Evolutionary conservation across 192 early-diverging fungal genomes (phyloP).

Genomic region (Coemansia biformis): DNA sequence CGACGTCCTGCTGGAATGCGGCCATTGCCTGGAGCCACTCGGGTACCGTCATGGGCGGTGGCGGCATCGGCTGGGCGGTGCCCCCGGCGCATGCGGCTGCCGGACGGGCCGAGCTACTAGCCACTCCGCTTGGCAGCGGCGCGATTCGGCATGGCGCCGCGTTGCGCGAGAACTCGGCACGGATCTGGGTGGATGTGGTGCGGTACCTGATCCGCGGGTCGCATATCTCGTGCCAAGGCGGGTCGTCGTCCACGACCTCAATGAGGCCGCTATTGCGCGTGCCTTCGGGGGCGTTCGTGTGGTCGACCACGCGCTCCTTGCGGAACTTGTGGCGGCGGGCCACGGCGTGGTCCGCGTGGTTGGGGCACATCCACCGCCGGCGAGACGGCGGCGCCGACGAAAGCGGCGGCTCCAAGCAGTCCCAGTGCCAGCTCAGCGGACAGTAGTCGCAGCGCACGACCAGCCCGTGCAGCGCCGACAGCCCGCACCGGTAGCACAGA

Average conservation of each 20-base stretch:
- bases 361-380: conserved; percentile 49
- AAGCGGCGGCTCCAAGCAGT: conserved; percentile 48
- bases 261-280: conserved; percentile 41
- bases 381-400: conserved; percentile 35
- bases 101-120: too few species aligned
- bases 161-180: conserved; percentile 20
- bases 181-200: conserved; percentile 26
- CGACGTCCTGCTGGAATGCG: conserved; percentile 40
- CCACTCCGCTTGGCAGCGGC: too few species aligned
- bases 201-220: conserved; percentile 47
- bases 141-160: conserved; percentile 1
- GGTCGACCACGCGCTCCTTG: conserved; percentile 42
- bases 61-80: neutral
- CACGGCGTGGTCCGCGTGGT: conserved; percentile 46
- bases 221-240: conserved; percentile 32
- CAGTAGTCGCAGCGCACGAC: conserved; percentile 49
- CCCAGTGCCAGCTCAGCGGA: conserved; percentile 48
- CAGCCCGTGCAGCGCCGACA: conserved; percentile 36
- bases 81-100: neutral
- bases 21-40: conserved; percentile 43
- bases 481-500: conserved; percentile 44
- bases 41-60: conserved; percentile 4
- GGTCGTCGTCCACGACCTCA: conserved; percentile 45
- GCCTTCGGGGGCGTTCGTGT: conserved; percentile 19
- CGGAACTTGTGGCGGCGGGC: conserved; percentile 39